These are phyloP conservation scores for Lentithecium fluviatile DNA, from an alignment of 495 filamentous ascomycete genomes.

Conservation along the genomic window DNA sequence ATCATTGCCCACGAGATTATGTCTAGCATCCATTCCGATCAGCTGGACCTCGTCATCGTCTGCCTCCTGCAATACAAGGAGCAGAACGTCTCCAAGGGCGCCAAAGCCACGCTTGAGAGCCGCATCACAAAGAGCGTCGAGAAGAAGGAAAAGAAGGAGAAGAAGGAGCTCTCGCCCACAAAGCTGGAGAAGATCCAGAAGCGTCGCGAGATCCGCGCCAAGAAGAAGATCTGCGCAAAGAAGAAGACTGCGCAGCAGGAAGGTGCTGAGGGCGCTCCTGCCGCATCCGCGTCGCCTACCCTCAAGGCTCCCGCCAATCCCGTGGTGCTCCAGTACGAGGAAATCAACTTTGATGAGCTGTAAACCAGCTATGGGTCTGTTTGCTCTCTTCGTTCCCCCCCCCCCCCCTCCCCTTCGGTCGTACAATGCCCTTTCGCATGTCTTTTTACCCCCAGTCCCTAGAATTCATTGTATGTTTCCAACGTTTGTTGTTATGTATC, in stretches of 20 bases:
- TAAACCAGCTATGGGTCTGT: neutral
- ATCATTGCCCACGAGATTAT: no score
- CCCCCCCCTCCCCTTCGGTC: neutral
- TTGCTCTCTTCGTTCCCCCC: neutral
- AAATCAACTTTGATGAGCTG: constrained; percentile 14
- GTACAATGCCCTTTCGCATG: neutral
- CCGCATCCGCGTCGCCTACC: neutral
- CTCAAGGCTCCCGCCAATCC: neutral
- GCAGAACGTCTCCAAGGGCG: neutral
- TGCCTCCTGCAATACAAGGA: neutral
- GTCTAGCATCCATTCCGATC: no score
- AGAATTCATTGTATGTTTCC: no score
- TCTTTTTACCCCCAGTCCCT: no score
- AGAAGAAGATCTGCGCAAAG: constrained; percentile 1
- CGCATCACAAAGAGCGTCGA: neutral
- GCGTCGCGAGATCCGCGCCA: constrained; percentile 5
- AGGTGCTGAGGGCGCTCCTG: constrained; percentile 1
- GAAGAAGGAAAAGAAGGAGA: constrained; percentile 13
- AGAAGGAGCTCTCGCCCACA: constrained; percentile 4
- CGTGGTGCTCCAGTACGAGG: neutral
- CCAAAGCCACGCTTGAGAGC: neutral
- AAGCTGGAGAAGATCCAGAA: constrained; percentile 18
- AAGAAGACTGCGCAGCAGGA: constrained; percentile 14
- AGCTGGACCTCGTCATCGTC: neutral
- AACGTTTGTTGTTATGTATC: no score